Percentiles rank a stretch among this genome's conserved stretches.
phyloP scores from a whole-genome alignment of 257 asterid species.

The Rauvolfia tetraphylla region DNA sequence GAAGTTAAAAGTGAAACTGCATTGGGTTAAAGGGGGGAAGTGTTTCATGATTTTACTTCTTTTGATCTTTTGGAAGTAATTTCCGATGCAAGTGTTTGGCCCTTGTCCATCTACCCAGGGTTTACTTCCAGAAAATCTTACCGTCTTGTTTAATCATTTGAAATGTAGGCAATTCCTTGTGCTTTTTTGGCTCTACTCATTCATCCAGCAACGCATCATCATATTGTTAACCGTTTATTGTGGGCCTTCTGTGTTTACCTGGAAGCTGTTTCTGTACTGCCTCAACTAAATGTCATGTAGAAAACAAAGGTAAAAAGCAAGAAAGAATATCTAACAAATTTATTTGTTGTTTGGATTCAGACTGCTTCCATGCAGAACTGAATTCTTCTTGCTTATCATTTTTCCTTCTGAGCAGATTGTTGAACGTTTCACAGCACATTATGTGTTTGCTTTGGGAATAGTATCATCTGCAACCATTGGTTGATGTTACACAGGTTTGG shows the following conservation, averaged over 20 bases:
- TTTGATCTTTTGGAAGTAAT: no score
- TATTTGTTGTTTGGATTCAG: background rate
- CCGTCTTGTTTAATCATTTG: background rate
- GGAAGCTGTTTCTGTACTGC: conserved; percentile 43
- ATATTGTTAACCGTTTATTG: conserved; percentile 22
- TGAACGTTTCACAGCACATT: conserved; percentile 44
- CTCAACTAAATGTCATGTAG: conserved; percentile 38
- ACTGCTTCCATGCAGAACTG: background rate
- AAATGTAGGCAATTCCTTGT: conserved; percentile 32
- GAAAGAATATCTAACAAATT: background rate
- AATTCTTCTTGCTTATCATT: conserved; percentile 2
- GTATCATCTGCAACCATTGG: background rate
- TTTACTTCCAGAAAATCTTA: background rate
- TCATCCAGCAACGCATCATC: conserved; percentile 36
- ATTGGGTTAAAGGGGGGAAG: no score
- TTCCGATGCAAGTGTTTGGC: no score
- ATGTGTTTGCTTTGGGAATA: conserved; percentile 44
- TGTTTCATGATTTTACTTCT: no score
- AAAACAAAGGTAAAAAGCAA: conserved; percentile 21
- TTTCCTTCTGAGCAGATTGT: conserved; percentile 24
- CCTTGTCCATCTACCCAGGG: no score
- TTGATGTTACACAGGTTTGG: background rate
- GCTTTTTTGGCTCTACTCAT: conserved; percentile 24
- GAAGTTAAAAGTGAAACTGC: no score
- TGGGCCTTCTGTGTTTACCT: conserved; percentile 38